Base-by-base conservation (phyloP, 176 grass and related monocot species). In the Oryza punctata region DNA sequence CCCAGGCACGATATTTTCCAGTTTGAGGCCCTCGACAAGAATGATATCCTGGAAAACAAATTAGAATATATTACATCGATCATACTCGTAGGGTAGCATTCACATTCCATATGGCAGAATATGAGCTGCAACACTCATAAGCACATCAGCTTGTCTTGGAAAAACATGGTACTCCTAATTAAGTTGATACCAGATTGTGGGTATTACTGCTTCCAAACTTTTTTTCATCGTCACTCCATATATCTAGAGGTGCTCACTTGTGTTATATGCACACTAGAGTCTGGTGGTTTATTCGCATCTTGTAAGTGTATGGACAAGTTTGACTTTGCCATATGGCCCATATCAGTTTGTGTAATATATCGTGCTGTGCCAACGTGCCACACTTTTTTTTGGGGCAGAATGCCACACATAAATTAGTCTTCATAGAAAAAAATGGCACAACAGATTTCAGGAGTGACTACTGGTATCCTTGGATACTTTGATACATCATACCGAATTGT, bases 11-110 rank as follows among this genome's bases (percentile, higher is more conserved):
- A 91, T 45, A 70, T 85, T 85, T 25, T 91, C 89, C 63, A 91
- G 28, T 54, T 91, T 91, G 28, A 88, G 79, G 37, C 74, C 69
- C 70, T 91, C 80, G 14, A 88, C 85, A 33, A 91, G 75, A 46
- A 91, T 91, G 49, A 91, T 77, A 41, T 91, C 85, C 85, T 91
- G 82, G 40, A 74, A 12, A 28, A 10, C 28, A 80, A 66, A 52
- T 15, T 16, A 23, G 45, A 19, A 47, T 24, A 67, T 10, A 67
- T 15, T 7, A 5, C 21, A 3, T 32, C 49, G 63, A 7, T 12
- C 38, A 24, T 19, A 61, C 11, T 7, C 41, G 5, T 49, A 64
- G 33, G 61, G 75, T 61, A 77, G 8, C 37, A 38, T 38, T 38
- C 37, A 63, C 23, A 77, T 9, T 35, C 57, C 54, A 43, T 43